Percentiles rank a stretch among this genome's conserved stretches.
These are phyloP conservation scores for Trichophyton equinum DNA, from an alignment of 2,329 filamentous ascomycete genomes.

Conservation along the genomic window DNA sequence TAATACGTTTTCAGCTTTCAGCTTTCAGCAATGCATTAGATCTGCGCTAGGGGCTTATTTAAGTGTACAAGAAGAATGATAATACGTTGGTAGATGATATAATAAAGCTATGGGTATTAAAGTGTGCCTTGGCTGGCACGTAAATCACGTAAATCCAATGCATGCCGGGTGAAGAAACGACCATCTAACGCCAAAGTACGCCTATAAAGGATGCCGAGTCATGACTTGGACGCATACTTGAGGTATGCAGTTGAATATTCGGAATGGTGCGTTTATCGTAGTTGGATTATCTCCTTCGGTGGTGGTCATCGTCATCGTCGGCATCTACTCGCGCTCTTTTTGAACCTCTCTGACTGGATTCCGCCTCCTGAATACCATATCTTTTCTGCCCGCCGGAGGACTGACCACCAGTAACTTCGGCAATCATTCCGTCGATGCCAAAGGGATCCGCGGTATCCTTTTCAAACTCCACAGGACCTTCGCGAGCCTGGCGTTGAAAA, in stretches of 20 bases:
- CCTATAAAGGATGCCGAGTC: neutral
- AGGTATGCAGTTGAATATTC: neutral
- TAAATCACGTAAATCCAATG: neutral
- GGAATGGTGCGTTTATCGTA: neutral
- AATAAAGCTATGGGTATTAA: neutral
- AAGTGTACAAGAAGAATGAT: neutral
- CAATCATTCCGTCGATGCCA: constrained; percentile 87
- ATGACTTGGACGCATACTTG: neutral
- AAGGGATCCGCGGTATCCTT: constrained; percentile 80
- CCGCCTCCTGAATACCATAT: constrained; percentile 33
- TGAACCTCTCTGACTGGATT: constrained; percentile 23
- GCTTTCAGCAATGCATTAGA: neutral
- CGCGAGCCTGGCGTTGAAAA: constrained; percentile 45
- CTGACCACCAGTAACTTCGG: constrained; percentile 51
- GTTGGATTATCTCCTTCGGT: constrained; percentile 8
- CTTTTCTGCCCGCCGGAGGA: constrained; percentile 36
- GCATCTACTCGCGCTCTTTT: constrained; percentile 73
- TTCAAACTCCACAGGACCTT: constrained; percentile 93
- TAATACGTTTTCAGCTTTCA: neutral
- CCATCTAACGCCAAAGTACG: neutral
- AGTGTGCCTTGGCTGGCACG: neutral
- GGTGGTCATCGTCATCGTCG: constrained; percentile 16
- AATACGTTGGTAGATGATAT: neutral
- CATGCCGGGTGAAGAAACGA: neutral
- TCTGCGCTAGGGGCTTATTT: neutral